phyloP scores from a whole-genome alignment of 73 alveolate genomes.

The Tetrahymena elliotti region DNA sequence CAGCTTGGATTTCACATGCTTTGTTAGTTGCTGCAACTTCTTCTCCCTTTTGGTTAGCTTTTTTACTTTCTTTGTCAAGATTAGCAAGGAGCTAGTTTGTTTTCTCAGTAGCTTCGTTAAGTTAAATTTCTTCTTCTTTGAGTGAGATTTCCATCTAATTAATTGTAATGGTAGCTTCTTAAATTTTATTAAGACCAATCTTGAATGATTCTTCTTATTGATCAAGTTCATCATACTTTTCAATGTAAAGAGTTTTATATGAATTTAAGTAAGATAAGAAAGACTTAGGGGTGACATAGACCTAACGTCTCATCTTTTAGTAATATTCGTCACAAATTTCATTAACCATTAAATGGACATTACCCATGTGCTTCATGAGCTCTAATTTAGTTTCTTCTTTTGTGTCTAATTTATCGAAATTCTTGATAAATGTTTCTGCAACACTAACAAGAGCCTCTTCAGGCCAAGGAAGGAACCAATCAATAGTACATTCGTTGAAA shows the following conservation, averaged over 20 bases:
- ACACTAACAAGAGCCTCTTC: slow-evolving; percentile 98
- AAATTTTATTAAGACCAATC: slow-evolving; percentile 79
- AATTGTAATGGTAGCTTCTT: slow-evolving; percentile 82
- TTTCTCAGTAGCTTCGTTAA: slow-evolving; percentile 86
- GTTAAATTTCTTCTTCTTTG: slow-evolving; percentile 85
- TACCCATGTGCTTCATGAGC: slow-evolving; percentile 97
- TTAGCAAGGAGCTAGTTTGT: slow-evolving; percentile 77
- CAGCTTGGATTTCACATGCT: slow-evolving; percentile 90
- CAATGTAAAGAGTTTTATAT: slow-evolving; percentile 93
- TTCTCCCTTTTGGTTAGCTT: slow-evolving; percentile 95
- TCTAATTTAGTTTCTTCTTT: slow-evolving; percentile 79
- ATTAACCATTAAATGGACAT: slow-evolving; percentile 92
- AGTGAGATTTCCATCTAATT: slow-evolving; percentile 89
- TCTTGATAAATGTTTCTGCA: slow-evolving; percentile 76
- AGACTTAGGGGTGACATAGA: slow-evolving; percentile 99
- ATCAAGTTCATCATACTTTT: slow-evolving; percentile 83
- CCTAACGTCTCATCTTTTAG: slow-evolving; percentile 98
- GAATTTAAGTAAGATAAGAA: slow-evolving; percentile 97
- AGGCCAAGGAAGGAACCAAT: slow-evolving; percentile 99
- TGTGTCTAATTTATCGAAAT: slow-evolving; percentile 76
- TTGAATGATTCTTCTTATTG: slow-evolving; percentile 80
- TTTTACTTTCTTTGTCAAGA: slow-evolving; percentile 91
- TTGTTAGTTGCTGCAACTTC: slow-evolving; percentile 95
- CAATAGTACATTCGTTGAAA: slow-evolving; percentile 97
- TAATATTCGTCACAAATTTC: slow-evolving; percentile 93